Evolutionary conservation across 805 yeast genomes (phyloP).

Genomic region (Yarrowia sp.): DNA sequence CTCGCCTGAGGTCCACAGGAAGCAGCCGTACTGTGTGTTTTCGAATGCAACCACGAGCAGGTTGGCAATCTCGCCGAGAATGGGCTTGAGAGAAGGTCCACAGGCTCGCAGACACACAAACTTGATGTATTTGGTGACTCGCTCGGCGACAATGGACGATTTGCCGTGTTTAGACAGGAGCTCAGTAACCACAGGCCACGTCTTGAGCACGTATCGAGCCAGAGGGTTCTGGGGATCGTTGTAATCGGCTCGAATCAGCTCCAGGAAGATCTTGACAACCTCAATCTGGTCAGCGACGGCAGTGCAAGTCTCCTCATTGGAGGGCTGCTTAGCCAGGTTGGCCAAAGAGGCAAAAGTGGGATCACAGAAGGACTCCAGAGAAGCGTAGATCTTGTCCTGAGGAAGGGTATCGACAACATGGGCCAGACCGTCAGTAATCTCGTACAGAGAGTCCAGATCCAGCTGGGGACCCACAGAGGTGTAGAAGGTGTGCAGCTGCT

Average conservation of each 20-base stretch:
- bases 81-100: conserved; percentile 61
- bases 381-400: conserved; percentile 58
- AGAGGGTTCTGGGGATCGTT: conserved; percentile 54
- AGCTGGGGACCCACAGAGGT: conserved; percentile 60
- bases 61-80: conserved; percentile 69
- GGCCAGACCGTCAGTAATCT: conserved; percentile 88
- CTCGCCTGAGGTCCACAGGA: conserved; percentile 84
- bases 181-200: conserved; percentile 65
- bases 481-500: conserved; percentile 78
- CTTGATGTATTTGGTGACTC: conserved; percentile 72
- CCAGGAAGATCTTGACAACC: conserved; percentile 65
- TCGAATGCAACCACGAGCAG: conserved; percentile 74
- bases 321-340: conserved; percentile 45
- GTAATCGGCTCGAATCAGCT: conserved; percentile 58
- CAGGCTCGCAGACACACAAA: conserved; percentile 65
- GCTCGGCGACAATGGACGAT: conserved; percentile 71
- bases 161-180: conserved; percentile 64
- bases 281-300: conserved; percentile 78
- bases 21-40: conserved; percentile 75
- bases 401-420: conserved; percentile 72
- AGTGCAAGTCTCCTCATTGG: conserved; percentile 52
- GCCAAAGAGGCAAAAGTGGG: conserved; percentile 60
- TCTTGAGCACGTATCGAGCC: conserved; percentile 60
- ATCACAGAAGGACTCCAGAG: conserved; percentile 67
- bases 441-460: conserved; percentile 73